phyloP scores from a whole-genome alignment of 495 filamentous ascomycete species.

The Terfezia boudieri region DNA sequence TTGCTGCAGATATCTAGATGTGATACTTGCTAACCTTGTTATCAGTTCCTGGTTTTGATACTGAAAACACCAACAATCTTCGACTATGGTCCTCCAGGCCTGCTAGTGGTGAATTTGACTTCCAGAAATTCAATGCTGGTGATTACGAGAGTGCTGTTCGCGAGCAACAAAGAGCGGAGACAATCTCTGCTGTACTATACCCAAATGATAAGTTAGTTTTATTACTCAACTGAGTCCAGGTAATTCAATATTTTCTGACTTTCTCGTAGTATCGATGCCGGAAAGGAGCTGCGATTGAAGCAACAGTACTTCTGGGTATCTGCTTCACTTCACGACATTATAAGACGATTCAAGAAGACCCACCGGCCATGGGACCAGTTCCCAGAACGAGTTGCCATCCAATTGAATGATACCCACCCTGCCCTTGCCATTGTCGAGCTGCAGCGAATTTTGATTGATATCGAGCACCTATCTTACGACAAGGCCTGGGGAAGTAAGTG shows the following conservation, averaged over 20 bases:
- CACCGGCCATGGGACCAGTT: constrained; percentile 80
- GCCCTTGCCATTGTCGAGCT: constrained; percentile 90
- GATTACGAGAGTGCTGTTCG: constrained; percentile 94
- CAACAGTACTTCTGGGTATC: constrained; percentile 99
- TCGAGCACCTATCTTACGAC: constrained; percentile 81
- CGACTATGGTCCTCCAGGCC: constrained; percentile 94
- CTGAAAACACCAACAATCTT: constrained; percentile 83
- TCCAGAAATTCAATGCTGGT: constrained; percentile 97
- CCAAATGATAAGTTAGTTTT: constrained; percentile 58
- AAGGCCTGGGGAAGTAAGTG: constrained; percentile 66
- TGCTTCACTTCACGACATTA: constrained; percentile 84
- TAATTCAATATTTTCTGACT: neutral
- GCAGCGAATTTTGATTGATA: constrained; percentile 73
- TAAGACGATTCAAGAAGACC: constrained; percentile 93
- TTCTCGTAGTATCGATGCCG: constrained; percentile 41
- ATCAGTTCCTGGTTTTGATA: constrained; percentile 77
- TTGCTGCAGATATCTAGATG: neutral
- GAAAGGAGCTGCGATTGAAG: constrained; percentile 92
- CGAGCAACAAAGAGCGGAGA: constrained; percentile 88
- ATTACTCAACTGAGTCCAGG: neutral
- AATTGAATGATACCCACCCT: constrained; percentile 94
- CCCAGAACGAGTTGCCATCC: constrained; percentile 85
- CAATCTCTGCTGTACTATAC: constrained; percentile 91
- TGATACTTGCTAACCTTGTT: constrained; percentile 15
- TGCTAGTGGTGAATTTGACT: constrained; percentile 91